Conservation (phyloP, 805 yeast species). For the Yarrowia sp. region DNA sequence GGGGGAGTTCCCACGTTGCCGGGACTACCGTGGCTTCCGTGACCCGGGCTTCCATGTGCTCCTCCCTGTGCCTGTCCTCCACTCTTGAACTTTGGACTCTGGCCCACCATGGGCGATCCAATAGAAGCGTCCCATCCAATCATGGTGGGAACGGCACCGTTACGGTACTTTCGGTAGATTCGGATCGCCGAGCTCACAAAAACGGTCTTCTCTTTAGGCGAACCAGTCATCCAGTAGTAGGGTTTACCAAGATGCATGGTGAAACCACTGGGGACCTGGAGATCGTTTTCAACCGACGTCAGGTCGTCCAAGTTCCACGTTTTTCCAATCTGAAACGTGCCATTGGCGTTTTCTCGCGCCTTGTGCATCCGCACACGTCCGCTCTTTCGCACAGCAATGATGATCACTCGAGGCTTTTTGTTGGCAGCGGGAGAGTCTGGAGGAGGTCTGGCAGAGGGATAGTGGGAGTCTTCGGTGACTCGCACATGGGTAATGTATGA, state of each 20-base stretch:
- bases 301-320: conserved; percentile 88
- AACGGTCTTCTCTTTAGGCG: conserved; percentile 63
- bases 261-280: conserved; percentile 49
- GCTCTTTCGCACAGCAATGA: conserved; percentile 65
- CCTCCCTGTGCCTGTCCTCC: conserved; percentile 9
- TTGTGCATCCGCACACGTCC: conserved; percentile 81
- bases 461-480: conserved; percentile 74
- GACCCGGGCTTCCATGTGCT: background rate
- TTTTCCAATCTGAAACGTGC: conserved; percentile 85
- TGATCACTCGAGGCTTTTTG: conserved; percentile 58
- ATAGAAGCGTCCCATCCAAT: conserved; percentile 58
- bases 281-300: conserved; percentile 61
- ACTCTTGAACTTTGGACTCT: conserved; percentile 20
- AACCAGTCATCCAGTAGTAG: conserved; percentile 81
- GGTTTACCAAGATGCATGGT: conserved; percentile 70
- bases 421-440: conserved; percentile 54
- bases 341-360: conserved; percentile 79
- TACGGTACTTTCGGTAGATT: conserved; percentile 61
- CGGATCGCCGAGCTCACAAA: conserved; percentile 62
- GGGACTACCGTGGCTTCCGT: conserved; percentile 10
- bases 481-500: conserved; percentile 78
- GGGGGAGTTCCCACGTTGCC: conserved; percentile 9
- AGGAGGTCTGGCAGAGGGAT: conserved; percentile 75
- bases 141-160: conserved; percentile 62
- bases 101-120: conserved; percentile 35